Evolutionary conservation across 148 eudicot genomes (phyloP).

Genomic region (Cornus kousa): DNA sequence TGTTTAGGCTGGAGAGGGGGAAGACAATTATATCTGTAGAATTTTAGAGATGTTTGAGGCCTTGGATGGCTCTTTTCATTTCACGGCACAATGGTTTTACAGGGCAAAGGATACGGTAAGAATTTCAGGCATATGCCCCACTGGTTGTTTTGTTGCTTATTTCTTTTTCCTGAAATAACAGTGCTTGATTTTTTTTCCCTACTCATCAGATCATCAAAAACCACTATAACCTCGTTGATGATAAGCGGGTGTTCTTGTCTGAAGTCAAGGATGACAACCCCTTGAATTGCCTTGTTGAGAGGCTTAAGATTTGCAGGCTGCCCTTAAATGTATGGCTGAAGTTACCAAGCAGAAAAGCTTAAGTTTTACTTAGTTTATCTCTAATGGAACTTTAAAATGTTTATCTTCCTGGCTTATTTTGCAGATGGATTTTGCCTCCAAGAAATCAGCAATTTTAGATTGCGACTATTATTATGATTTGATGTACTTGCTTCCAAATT

Average conservation of each 20-base stretch:
- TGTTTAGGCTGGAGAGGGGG: slow-evolving; percentile 50
- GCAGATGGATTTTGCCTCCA: slow-evolving; percentile 46
- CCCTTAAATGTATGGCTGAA: slow-evolving; percentile 43
- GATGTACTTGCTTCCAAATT: slow-evolving; percentile 53
- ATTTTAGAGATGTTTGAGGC: slow-evolving; percentile 73
- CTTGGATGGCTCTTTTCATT: slow-evolving; percentile 43
- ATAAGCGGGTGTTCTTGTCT: slow-evolving; percentile 58
- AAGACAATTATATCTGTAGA: slow-evolving; percentile 47
- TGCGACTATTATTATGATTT: slow-evolving; percentile 73
- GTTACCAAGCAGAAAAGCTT: not conserved
- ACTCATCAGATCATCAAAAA: slow-evolving; percentile 47
- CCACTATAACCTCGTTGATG: slow-evolving; percentile 30
- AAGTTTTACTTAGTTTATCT: not conserved
- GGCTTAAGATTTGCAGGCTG: slow-evolving; percentile 40
- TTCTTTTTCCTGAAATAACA: not conserved
- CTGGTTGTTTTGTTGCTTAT: not conserved
- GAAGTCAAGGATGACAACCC: slow-evolving; percentile 74
- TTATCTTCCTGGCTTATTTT: not conserved
- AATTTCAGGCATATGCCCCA: not conserved
- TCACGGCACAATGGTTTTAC: slow-evolving; percentile 79
- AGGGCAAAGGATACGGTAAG: slow-evolving; percentile 73
- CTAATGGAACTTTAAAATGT: not conserved
- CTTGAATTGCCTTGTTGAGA: slow-evolving; percentile 57
- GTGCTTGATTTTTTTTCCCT: not conserved
- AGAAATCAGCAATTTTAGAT: slow-evolving; percentile 17